phyloP scores from a whole-genome alignment of 371 early-diverging fungal genomes.

The Syncephalastrum racemosum region DNA sequence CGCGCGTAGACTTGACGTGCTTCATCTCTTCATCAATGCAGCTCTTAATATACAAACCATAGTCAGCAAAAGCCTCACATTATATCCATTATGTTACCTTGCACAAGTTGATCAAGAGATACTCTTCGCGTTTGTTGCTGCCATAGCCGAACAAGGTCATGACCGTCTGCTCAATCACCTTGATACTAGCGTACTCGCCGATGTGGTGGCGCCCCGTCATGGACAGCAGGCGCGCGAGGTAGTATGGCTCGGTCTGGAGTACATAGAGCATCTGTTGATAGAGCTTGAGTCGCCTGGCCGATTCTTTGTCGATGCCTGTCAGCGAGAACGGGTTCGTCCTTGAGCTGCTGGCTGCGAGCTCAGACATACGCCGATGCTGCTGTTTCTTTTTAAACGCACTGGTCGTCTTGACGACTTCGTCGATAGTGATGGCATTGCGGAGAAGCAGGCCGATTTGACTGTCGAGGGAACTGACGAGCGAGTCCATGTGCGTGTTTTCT shows the following conservation, averaged over 20 bases:
- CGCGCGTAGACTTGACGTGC: conserved; percentile 78
- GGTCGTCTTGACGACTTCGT: conserved; percentile 79
- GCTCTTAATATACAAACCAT: conserved; percentile 36
- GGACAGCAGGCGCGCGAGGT: conserved; percentile 85
- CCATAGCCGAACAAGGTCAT: conserved; percentile 96
- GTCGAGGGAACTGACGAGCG: conserved; percentile 86
- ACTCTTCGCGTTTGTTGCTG: conserved; percentile 96
- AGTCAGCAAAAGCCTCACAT: background rate
- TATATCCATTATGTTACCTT: conserved; percentile 51
- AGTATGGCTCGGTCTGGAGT: conserved; percentile 94
- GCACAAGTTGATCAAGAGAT: conserved; percentile 91
- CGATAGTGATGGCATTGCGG: conserved; percentile 93
- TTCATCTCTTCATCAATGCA: conserved; percentile 89
- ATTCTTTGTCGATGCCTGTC: conserved; percentile 83
- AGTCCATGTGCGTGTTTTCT: conserved; percentile 85
- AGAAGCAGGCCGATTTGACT: conserved; percentile 96
- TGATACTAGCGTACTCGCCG: conserved; percentile 44
- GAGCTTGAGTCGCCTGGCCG: conserved; percentile 67
- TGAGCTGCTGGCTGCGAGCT: conserved; percentile 22
- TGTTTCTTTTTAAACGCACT: conserved; percentile 57
- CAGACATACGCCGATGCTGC: conserved; percentile 48
- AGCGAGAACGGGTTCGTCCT: conserved; percentile 42
- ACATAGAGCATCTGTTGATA: conserved; percentile 95
- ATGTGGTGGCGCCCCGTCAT: conserved; percentile 64
- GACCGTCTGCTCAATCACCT: conserved; percentile 86